A percentile compares a stretch with the other conserved stretches of the same genome.
phyloP scores from a whole-genome alignment of 2,329 filamentous ascomycete species.

The Fusarium pininemorale region DNA sequence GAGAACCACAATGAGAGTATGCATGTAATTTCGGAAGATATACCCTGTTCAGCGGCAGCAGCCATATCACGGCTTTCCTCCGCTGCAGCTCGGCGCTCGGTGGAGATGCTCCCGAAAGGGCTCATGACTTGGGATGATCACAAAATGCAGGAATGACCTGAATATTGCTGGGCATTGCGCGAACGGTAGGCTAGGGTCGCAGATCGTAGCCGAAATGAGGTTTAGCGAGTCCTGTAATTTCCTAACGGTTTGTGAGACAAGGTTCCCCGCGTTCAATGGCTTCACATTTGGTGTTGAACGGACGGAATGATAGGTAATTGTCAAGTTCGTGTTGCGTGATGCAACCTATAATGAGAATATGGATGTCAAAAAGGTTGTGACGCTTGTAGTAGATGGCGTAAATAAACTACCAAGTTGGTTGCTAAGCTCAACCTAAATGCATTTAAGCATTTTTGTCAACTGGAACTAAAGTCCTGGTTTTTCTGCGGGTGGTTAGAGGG shows the following conservation, averaged over 20 bases:
- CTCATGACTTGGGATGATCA: background rate
- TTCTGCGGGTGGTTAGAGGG: background rate
- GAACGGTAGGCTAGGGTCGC: background rate
- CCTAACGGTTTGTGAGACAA: background rate
- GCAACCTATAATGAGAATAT: background rate
- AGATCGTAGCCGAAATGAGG: slow-evolving; percentile 1
- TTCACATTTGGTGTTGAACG: background rate
- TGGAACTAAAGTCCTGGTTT: no score
- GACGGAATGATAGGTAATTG: background rate
- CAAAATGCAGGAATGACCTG: background rate
- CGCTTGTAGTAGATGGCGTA: accelerated
- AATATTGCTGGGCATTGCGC: background rate
- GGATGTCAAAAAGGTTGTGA: background rate
- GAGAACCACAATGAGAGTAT: slow-evolving; percentile 26
- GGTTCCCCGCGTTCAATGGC: slow-evolving; percentile 6
- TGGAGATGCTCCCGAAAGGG: background rate
- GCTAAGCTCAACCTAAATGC: accelerated
- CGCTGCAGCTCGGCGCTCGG: slow-evolving; percentile 24
- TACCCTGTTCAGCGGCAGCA: slow-evolving; percentile 18
- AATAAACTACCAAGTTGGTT: background rate
- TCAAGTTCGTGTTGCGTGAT: background rate
- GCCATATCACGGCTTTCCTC: background rate
- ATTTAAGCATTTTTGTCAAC: background rate
- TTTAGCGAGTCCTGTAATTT: slow-evolving; percentile 11
- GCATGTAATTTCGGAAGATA: slow-evolving; percentile 27